Evolutionary conservation across 2,329 filamentous ascomycete species (phyloP).

Genomic region (Xylariaceae sp.): DNA sequence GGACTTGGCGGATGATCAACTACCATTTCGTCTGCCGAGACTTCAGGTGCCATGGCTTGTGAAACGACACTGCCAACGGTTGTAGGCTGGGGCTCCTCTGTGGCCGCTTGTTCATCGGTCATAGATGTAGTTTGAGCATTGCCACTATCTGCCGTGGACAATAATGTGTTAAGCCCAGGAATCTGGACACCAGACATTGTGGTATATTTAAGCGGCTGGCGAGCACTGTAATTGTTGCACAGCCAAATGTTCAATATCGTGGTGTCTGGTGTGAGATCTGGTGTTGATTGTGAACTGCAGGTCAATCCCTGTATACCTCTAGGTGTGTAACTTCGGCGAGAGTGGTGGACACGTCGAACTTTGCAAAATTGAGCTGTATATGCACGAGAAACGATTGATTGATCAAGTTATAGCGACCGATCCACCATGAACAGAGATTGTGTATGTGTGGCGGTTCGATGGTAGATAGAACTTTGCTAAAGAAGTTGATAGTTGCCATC

Average conservation of each 20-base stretch:
- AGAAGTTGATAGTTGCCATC: not conserved
- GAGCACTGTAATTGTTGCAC: not conserved
- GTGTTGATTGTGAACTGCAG: not conserved
- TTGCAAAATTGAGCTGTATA: not conserved
- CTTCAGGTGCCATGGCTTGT: not conserved
- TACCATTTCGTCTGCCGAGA: constrained; percentile 10
- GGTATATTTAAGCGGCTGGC: not conserved
- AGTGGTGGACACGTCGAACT: not conserved
- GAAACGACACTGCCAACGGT: not conserved
- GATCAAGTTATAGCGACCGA: not conserved
- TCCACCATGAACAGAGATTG: not conserved
- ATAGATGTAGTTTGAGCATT: constrained; percentile 11
- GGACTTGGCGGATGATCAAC: constrained; percentile 40
- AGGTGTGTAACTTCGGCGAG: not conserved
- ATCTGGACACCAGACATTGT: constrained; percentile 34
- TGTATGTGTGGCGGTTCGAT: not conserved
- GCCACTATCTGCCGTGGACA: constrained; percentile 1
- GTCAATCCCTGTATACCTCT: not conserved
- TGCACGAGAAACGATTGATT: not conserved
- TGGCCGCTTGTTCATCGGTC: constrained; percentile 11
- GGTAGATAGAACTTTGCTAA: not conserved
- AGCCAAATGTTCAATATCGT: not conserved
- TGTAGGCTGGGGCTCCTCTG: not conserved
- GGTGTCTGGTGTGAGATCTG: constrained; percentile 1
- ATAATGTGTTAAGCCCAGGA: constrained; percentile 38